Conservation (phyloP, 768 basidiomycete species). For the Boletellus sp. region DNA sequence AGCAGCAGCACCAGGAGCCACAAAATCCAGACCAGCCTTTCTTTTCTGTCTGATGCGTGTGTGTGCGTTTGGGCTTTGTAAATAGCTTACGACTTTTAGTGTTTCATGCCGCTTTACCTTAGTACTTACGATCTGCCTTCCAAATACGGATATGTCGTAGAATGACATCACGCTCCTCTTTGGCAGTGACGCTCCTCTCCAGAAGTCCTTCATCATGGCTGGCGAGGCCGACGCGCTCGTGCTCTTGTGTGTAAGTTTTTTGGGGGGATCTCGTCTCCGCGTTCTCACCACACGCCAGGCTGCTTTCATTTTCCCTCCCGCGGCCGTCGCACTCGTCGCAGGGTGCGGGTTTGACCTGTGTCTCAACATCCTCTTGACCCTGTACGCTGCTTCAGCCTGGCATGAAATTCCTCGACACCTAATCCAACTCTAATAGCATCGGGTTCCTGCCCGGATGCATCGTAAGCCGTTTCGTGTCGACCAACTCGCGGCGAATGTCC, state of each 20-base stretch:
- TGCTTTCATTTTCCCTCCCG: slow-evolving; percentile 75
- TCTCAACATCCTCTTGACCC: slow-evolving; percentile 73
- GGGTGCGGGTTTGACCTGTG: slow-evolving; percentile 83
- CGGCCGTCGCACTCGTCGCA: slow-evolving; percentile 66
- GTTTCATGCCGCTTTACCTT: slow-evolving; percentile 5
- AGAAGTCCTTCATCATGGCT: slow-evolving; percentile 10
- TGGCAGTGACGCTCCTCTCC: too few species aligned
- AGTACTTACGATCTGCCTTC: slow-evolving; percentile 6
- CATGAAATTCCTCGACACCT: not conserved
- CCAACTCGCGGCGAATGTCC: not conserved
- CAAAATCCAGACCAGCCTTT: slow-evolving; percentile 69
- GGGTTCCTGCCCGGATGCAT: slow-evolving; percentile 68
- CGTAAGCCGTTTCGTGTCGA: slow-evolving; percentile 25
- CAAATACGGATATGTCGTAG: slow-evolving; percentile 14
- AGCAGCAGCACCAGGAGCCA: slow-evolving; percentile 46
- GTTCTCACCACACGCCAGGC: slow-evolving; percentile 41
- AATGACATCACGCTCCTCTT: slow-evolving; percentile 23
- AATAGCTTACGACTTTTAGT: slow-evolving; percentile 2
- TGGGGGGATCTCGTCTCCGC: too few species aligned
- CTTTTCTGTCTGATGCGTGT: slow-evolving; percentile 57
- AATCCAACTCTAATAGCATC: slow-evolving; percentile 39
- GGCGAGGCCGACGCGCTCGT: slow-evolving; percentile 6
- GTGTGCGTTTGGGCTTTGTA: slow-evolving; percentile 5
- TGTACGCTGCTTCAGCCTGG: slow-evolving; percentile 43
- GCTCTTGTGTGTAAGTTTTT: slow-evolving; percentile 10